Evolutionary conservation across 2,329 filamentous ascomycete genomes (phyloP), one percentile per base, ranked within the genome.

Genomic region (Coniochaeta prunicola): DNA sequence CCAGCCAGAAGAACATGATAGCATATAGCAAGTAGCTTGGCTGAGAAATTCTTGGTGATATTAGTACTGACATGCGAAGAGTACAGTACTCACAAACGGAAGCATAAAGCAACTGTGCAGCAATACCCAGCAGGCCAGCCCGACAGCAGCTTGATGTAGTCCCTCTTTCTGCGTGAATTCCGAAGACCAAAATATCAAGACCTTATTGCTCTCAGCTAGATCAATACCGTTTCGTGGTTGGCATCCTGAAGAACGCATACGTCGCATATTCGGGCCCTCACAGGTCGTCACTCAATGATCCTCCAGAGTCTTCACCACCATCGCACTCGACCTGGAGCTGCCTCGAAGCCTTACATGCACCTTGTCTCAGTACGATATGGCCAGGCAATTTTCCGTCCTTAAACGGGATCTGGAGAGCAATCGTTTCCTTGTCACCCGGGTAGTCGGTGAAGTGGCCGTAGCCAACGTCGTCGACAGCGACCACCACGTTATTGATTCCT

Each of bases 331-430:
- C 24, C 45, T 28, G 45, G 24, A 50, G 8, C 45, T 50, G 45
- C 5, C 45, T 50, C 12, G 45, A 17, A 15, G 45, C 45, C 26
- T 53, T 57, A 28, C 56, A 57, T 24, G 56, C 40, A 24, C 56
- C 57, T 19, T 19, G 17, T 13, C 55, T 13, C 3, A 58, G 45
- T 3, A 58, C 30, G 12, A 40, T n/a, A 45, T 58, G 58, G 13
- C 57, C 36, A 17, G 60, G 62, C 3, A 57, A 24, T 26, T 60
- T 69, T 3, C 64, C 64, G 21, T 67, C 57, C 33, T 56, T 54
- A 57, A 69, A 66, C 2, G 68, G 65, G 30, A 67, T 60, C 62
- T 69, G 66, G 40, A 70, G 53, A 24, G 67, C 66, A 45, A 66
- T 63, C 4, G 64, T 63, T 31, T 62, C 59, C 28, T 60, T 63